phyloP scores from a whole-genome alignment of 176 grass and related monocot genomes.

The Raddia distichophylla region DNA sequence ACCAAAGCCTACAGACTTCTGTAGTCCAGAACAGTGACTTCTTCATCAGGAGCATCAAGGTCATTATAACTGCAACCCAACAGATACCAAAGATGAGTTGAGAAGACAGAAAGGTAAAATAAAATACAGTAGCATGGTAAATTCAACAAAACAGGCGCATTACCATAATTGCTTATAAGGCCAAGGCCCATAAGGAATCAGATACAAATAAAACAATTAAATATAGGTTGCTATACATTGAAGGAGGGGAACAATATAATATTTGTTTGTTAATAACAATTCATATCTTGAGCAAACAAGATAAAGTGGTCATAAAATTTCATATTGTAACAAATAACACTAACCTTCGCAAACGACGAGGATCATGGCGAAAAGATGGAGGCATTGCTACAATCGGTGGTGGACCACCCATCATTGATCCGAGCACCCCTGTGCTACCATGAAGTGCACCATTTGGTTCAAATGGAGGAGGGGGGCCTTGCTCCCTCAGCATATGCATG shows the following conservation, averaged over 20 bases:
- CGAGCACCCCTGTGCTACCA: constrained; percentile 61
- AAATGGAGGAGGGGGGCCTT: constrained; percentile 61
- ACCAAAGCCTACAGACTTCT: constrained; percentile 79
- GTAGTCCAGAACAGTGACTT: constrained; percentile 98
- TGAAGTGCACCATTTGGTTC: constrained; percentile 61
- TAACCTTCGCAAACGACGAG: constrained; percentile 90
- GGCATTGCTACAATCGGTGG: constrained; percentile 81
- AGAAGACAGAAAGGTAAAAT: not conserved
- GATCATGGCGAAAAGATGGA: constrained; percentile 82
- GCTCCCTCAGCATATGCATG: constrained; percentile 95
- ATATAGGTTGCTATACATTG: not conserved
- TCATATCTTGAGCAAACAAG: constrained; percentile 1
- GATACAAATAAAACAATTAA: not conserved
- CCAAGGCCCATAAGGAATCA: constrained; percentile 2
- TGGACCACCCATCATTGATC: constrained; percentile 57
- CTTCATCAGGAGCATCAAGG: constrained; percentile 97
- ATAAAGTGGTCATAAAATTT: constrained; percentile 6
- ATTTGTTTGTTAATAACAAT: not conserved
- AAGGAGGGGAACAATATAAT: not conserved
- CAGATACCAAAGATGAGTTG: constrained; percentile 7
- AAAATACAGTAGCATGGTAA: not conserved
- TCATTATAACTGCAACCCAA: constrained; percentile 77
- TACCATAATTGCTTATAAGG: not conserved
- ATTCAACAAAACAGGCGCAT: not conserved
- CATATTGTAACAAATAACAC: constrained; percentile 7